Evolutionary conservation across 139 green algal species (phyloP).

Genomic region (Yamagishiella unicocca): DNA sequence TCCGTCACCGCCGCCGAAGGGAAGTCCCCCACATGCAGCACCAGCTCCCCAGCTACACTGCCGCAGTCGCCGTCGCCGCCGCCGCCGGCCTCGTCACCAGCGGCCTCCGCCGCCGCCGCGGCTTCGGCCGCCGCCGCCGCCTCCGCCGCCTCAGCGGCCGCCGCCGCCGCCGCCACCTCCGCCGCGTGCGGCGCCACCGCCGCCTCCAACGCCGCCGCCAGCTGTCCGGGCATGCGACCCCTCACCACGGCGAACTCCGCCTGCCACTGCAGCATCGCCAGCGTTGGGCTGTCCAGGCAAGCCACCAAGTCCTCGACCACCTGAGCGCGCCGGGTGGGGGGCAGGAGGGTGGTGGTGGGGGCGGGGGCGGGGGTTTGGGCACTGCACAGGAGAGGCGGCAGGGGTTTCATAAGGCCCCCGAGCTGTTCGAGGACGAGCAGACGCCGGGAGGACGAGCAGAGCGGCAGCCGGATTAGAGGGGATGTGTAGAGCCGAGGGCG

Average conservation of each 20-base stretch:
- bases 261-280: slow-evolving; percentile 90
- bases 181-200: slow-evolving; percentile 20
- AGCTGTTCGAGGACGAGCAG: background rate
- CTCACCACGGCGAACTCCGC: slow-evolving; percentile 80
- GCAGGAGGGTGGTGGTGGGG: background rate
- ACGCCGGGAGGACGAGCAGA: background rate
- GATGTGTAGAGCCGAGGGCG: too few relatives aligned
- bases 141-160: background rate
- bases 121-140: background rate
- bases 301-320: slow-evolving; percentile 79
- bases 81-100: background rate
- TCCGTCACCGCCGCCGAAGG: slow-evolving; percentile 47
- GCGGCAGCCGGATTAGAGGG: background rate
- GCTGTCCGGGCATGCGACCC: slow-evolving; percentile 70
- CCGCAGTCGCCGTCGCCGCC: background rate
- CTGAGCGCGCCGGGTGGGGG: background rate
- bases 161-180: slow-evolving; percentile 17
- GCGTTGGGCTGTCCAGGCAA: slow-evolving; percentile 80
- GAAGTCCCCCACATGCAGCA: slow-evolving; percentile 40
- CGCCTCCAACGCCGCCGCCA: slow-evolving; percentile 29
- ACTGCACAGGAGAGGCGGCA: too few relatives aligned
- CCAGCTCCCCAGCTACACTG: background rate
- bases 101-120: background rate
- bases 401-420: too few relatives aligned
- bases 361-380: background rate